Evolutionary conservation across 2,329 filamentous ascomycete species (phyloP).

Genomic region (Colletotrichum godetiae): DNA sequence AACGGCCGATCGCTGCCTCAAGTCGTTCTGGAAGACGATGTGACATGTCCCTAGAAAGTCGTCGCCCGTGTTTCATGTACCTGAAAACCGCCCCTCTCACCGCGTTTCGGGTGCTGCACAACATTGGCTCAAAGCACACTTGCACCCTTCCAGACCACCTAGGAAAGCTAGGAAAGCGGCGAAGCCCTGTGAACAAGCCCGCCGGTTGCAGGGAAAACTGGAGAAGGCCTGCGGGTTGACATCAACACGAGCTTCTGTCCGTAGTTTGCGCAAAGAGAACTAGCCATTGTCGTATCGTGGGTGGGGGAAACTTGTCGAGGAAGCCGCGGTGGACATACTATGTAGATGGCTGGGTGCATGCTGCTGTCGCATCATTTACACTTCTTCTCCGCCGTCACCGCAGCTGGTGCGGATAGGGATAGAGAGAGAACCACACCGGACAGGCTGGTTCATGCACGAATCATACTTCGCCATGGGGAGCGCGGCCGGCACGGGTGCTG

Average conservation of each 20-base stretch:
- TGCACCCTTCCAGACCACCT: conserved; percentile 28
- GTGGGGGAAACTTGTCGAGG: conserved; percentile 25
- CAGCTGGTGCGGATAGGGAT: not conserved
- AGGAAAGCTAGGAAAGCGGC: conserved; percentile 23
- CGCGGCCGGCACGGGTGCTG: conserved; percentile 18
- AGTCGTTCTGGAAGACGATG: conserved; percentile 39
- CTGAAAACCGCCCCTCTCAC: conserved; percentile 38
- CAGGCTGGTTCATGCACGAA: conserved; percentile 31
- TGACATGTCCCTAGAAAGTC: conserved; percentile 29
- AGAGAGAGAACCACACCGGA: conserved; percentile 9
- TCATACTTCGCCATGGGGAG: conserved; percentile 15
- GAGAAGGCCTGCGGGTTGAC: conserved; percentile 32
- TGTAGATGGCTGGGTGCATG: conserved; percentile 35
- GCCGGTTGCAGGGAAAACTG: conserved; percentile 30
- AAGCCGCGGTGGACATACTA: conserved; percentile 20
- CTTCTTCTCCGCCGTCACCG: conserved; percentile 19
- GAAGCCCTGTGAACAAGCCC: conserved; percentile 22
- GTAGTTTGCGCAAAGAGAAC: conserved; percentile 5
- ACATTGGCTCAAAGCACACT: conserved; percentile 36
- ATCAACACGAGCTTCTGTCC: conserved; percentile 32
- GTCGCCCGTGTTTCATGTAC: conserved; percentile 41
- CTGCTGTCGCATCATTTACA: conserved; percentile 30
- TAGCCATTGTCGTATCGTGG: conserved; percentile 13
- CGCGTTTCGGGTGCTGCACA: conserved; percentile 44
- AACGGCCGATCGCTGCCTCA: conserved; percentile 31